phyloP scores from a whole-genome alignment of 208 protist species.

The Porcisia deanei region DNA sequence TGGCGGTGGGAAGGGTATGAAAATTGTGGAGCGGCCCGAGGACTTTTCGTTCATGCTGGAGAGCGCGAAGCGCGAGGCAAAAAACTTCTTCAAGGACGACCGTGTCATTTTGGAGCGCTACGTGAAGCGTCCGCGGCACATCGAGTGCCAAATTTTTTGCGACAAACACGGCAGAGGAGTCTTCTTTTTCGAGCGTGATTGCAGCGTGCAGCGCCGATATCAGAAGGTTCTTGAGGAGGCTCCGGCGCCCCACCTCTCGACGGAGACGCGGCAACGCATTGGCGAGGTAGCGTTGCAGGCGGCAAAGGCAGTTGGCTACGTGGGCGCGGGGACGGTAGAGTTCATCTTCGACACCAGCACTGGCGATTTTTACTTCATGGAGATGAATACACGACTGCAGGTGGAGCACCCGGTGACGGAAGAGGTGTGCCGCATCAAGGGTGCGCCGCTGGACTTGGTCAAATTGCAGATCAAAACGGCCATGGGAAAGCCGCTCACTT shows the following conservation, averaged over 20 bases:
- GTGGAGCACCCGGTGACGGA: constrained; percentile 97
- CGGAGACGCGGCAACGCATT: constrained; percentile 71
- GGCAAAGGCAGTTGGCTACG: constrained; percentile 90
- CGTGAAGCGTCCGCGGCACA: constrained; percentile 85
- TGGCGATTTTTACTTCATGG: constrained; percentile 97
- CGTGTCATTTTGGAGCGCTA: constrained; percentile 94
- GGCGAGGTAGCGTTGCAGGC: constrained; percentile 75
- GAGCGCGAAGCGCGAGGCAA: constrained; percentile 89
- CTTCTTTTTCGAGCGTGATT: constrained; percentile 96
- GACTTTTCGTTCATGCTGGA: constrained; percentile 90
- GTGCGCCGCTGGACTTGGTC: constrained; percentile 91
- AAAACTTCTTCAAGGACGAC: constrained; percentile 92
- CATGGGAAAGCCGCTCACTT: constrained; percentile 56
- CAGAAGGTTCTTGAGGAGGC: constrained; percentile 96
- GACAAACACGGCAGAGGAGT: constrained; percentile 91
- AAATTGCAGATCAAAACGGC: constrained; percentile 92
- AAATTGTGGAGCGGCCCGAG: constrained; percentile 90
- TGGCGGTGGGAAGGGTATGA: constrained; percentile 51
- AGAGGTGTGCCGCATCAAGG: constrained; percentile 76
- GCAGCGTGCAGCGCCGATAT: constrained; percentile 94
- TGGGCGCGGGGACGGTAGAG: constrained; percentile 97
- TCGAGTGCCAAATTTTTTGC: constrained; percentile 94
- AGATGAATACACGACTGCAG: constrained; percentile 99
- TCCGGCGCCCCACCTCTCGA: constrained; percentile 67
- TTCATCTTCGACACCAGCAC: constrained; percentile 94